Base-by-base conservation (phyloP, 2,329 filamentous ascomycete species). In the Sclerotinia spermophila region DNA sequence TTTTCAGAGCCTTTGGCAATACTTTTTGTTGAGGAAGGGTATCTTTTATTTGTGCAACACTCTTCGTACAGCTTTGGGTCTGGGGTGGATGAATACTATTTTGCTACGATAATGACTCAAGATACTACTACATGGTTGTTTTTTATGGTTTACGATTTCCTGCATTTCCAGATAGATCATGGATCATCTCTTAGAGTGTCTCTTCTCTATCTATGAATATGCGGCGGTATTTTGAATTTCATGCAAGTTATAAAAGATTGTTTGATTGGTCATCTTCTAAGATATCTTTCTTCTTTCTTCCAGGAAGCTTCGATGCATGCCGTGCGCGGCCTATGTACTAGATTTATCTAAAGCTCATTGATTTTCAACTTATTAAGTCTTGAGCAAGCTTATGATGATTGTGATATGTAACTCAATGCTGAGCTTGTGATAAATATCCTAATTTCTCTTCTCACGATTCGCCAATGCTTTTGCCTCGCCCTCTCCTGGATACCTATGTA, bases 31-130 rank as follows among this genome's bases (percentile, higher is more conserved):
- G 24, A 35, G 24, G 27, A 19, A 10, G 60, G 7, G 33, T 48
- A 30, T 48, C 53, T 58, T 24, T 70, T 24, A 30, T 27, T 38
- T 11, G 51, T 40, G 45, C 24, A 40, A 40, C 15, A 45, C 58
- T 42, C 30, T 51, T 51, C 21, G n/a, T 69, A 33, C 30, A 40
- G 60, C 30, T 69, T 69, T 56, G n/a, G n/a, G 13, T 24, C 30
- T 53, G 40, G 17, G 30, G 19, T 48, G 19, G 33, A 55, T 35
- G 10, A 58, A 58, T 64, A n/a, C 24, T 42, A 66, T 53, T 58
- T 69, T 30, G 35, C 62, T 11, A 53, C 33, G 62, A 66, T 66
- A 30, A 65, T 65, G 62, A 65, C 33, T 53, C 33, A 40, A 53
- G 45, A 66, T 42, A 24, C 35, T 30, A 61, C 58, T 24, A 53